Base-by-base conservation (phyloP, 352 stramenopile genomes). In the Globisporangium rhizosaccharum region DNA sequence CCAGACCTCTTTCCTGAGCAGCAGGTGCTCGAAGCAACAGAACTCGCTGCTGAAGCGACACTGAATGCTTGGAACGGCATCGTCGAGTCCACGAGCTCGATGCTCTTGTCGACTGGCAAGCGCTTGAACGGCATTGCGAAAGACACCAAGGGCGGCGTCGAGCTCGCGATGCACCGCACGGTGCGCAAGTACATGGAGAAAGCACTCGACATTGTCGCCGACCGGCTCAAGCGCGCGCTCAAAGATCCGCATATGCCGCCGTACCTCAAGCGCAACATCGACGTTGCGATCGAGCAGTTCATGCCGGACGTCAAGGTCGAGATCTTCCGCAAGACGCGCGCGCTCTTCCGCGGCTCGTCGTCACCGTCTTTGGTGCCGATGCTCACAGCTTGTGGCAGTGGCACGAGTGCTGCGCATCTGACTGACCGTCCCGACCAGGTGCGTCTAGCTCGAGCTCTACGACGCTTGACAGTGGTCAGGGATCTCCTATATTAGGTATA, bases 251-350 rank as follows among this genome's bases (percentile, higher is more conserved):
- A 96, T 61, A 96, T 96, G 86, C 86, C 86, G 0, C 66, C 59
- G 33, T 93, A 92, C 63, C 63, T 95, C 30, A 85, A 92, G 75
- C 75, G 63, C 45, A 91, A 93, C 58, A 93, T 95, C 59, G 86
- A 96, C 54, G 67, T 87, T 37, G 80, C 79, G 25, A 86, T 96
- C 36, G 79, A 94, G 48, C 81, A 91, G 61, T 92, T 96, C 59
- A 90, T 96, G 70, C 84, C 84, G 3, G 86, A 96, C 56, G 83
- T 96, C 49, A 94, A 96, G 56, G 79, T 94, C 61, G 84, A 96
- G 63, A 90, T 96, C 57, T 94, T 92, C 46, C 68, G 78, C 18
- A 93, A 95, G 70, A 95, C 82, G 25, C 59, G 79, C 18, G 83
- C 92, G 28, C 41, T 94, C 11, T 94, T 94, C 57, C 71, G 73